These are phyloP conservation scores for Voacanga thouarsii DNA, from an alignment of 257 asterid genomes.

Conservation along the genomic window DNA sequence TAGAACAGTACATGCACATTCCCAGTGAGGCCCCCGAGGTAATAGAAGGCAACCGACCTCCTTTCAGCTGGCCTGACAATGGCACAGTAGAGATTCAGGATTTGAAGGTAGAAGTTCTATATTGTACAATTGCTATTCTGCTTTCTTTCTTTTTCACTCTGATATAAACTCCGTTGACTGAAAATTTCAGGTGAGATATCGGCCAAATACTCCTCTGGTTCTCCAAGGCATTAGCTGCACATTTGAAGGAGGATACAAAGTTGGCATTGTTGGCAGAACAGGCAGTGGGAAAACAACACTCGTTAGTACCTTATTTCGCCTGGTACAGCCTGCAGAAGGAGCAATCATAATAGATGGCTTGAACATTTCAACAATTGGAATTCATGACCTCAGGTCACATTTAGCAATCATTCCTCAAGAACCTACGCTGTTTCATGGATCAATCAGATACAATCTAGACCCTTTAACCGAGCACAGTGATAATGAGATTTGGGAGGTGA, in stretches of 20 bases:
- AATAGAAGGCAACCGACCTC: slow-evolving; percentile 23
- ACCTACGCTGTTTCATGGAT: slow-evolving; percentile 31
- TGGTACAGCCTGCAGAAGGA: slow-evolving; percentile 35
- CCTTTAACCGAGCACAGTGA: slow-evolving; percentile 33
- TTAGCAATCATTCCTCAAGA: slow-evolving; percentile 36
- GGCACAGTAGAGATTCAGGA: slow-evolving; percentile 31
- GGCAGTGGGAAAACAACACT: slow-evolving; percentile 43
- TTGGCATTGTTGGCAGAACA: slow-evolving; percentile 41
- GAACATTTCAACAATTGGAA: slow-evolving; percentile 22
- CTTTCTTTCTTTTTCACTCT: neutral
- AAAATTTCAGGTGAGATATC: slow-evolving; percentile 30
- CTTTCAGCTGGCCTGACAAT: slow-evolving; percentile 24
- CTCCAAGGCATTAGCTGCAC: slow-evolving; percentile 31
- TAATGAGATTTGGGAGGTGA: slow-evolving; percentile 36
- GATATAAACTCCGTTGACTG: neutral
- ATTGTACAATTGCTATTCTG: neutral
- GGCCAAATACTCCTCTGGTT: slow-evolving; percentile 25
- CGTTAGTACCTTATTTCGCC: slow-evolving; percentile 30
- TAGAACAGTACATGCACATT: slow-evolving; percentile 33
- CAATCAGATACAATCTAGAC: slow-evolving; percentile 31
- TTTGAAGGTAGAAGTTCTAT: slow-evolving; percentile 24
- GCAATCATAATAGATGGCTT: slow-evolving; percentile 27
- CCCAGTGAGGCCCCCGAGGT: slow-evolving; percentile 34
- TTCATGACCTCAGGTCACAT: slow-evolving; percentile 31
- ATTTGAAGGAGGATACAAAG: slow-evolving; percentile 32